phyloP scores from a whole-genome alignment of 2,329 filamentous ascomycete species.

The Emericellopsis atlantica region DNA sequence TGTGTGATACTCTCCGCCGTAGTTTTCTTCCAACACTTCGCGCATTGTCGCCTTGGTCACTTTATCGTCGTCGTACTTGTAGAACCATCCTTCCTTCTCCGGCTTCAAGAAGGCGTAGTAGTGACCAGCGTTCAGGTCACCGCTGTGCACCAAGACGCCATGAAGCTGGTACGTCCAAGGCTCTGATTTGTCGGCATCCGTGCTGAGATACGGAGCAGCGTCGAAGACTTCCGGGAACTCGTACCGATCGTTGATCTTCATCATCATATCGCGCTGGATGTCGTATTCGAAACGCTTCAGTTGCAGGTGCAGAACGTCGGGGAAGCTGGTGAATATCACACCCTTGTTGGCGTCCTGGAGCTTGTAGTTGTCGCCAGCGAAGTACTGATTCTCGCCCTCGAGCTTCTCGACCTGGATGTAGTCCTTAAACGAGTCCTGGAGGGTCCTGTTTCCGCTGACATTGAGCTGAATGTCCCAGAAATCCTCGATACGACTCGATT shows the following conservation, averaged over 20 bases:
- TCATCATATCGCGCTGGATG: conserved; percentile 90
- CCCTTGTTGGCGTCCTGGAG: conserved; percentile 96
- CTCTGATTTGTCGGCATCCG: conserved; percentile 77
- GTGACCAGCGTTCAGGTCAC: conserved; percentile 91
- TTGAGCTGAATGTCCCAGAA: conserved; percentile 99
- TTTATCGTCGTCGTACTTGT: conserved; percentile 93
- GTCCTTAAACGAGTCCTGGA: conserved; percentile 90
- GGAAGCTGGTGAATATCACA: conserved; percentile 92
- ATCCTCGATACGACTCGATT: conserved; percentile 89
- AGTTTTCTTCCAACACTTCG: conserved; percentile 94
- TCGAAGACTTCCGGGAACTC: conserved; percentile 80
- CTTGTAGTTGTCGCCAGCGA: conserved; percentile 77
- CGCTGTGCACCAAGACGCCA: conserved; percentile 90
- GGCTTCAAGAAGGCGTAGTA: conserved; percentile 98
- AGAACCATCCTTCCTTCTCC: conserved; percentile 85
- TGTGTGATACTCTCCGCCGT: conserved; percentile 69
- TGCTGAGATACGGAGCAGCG: conserved; percentile 74
- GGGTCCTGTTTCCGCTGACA: conserved; percentile 82
- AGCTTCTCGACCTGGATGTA: conserved; percentile 95
- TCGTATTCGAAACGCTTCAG: conserved; percentile 98
- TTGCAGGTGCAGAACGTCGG: conserved; percentile 86
- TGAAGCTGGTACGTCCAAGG: conserved; percentile 88
- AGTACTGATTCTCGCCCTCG: conserved; percentile 97
- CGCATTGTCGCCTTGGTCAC: conserved; percentile 88
- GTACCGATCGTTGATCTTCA: conserved; percentile 93